These are phyloP conservation scores for Oleoguttula mirabilis DNA, from an alignment of 495 filamentous ascomycete species.

Conservation along the genomic window DNA sequence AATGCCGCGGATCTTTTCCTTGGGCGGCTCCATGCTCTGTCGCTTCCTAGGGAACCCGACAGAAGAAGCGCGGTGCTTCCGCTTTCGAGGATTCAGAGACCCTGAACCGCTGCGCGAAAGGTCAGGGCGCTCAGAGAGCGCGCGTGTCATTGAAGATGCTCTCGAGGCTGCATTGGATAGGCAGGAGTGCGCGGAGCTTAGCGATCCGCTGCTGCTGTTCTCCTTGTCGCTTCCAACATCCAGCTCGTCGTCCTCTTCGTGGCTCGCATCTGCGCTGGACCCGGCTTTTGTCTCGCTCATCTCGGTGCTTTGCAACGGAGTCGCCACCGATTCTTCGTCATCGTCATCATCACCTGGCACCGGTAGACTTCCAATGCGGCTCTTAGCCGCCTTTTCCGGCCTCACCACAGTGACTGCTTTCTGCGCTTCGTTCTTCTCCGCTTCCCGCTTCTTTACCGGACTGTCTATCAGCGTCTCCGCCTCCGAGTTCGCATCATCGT, in stretches of 20 bases:
- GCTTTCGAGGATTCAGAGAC: constrained; percentile 15
- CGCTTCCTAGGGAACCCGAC: constrained; percentile 13
- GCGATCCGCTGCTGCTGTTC: constrained; percentile 7
- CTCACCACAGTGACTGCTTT: not conserved
- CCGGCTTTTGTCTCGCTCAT: constrained; percentile 2
- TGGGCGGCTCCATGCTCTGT: constrained; percentile 18
- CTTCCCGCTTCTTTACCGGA: constrained; percentile 18
- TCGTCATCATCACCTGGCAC: constrained; percentile 18
- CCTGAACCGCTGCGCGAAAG: not conserved
- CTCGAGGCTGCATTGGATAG: not conserved
- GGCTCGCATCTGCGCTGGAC: not conserved
- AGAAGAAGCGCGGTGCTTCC: constrained; percentile 19
- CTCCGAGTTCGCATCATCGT: constrained; percentile 13
- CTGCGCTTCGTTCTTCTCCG: constrained; percentile 1
- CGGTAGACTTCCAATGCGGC: constrained; percentile 18
- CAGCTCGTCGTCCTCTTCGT: constrained; percentile 5
- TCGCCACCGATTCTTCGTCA: constrained; percentile 13
- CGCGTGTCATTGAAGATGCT: constrained; percentile 2
- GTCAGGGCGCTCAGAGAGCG: constrained; percentile 10
- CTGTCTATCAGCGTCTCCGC: constrained; percentile 19
- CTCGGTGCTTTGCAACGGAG: constrained; percentile 16
- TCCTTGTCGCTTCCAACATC: constrained; percentile 9
- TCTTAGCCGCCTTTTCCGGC: constrained; percentile 7
- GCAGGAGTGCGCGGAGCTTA: constrained; percentile 13
- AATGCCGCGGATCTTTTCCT: constrained; percentile 8